Evolutionary conservation across 169 alveolate species (phyloP).

Genomic region (Cryptosporidium sp.): DNA sequence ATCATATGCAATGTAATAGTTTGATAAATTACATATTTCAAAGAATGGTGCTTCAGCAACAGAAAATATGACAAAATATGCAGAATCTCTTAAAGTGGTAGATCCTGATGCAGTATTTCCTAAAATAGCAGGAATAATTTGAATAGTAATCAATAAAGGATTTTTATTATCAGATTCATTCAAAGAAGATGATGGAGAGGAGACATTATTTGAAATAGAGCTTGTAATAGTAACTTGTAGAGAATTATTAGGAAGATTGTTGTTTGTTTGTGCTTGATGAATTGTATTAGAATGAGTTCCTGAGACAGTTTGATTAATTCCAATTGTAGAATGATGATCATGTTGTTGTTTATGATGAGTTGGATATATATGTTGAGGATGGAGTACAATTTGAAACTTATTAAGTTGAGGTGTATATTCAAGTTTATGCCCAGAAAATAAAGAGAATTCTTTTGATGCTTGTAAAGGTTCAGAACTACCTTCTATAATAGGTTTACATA

Average conservation of each 20-base stretch:
- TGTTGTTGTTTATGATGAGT: not conserved
- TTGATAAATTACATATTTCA: slow-evolving; percentile 56
- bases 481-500: slow-evolving; percentile 45
- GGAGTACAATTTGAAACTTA: slow-evolving; percentile 52
- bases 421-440: slow-evolving; percentile 53
- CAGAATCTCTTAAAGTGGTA: slow-evolving; percentile 34
- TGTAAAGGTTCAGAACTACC: slow-evolving; percentile 41
- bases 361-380: slow-evolving; percentile 34
- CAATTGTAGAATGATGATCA: not conserved
- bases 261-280: not conserved
- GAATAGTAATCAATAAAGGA: slow-evolving; percentile 49
- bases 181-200: not conserved
- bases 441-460: slow-evolving; percentile 62
- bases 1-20: slow-evolving; percentile 64
- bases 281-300: not conserved
- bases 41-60: slow-evolving; percentile 73
- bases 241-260: not conserved
- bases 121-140: slow-evolving; percentile 51
- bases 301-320: not conserved
- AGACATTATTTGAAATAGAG: no score
- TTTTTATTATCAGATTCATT: slow-evolving; percentile 10
- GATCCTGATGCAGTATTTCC: slow-evolving; percentile 63
- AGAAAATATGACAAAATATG: slow-evolving; percentile 64
- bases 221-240: no score
- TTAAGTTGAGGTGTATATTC: slow-evolving; percentile 62